Evolutionary conservation across 305 asterid species (phyloP), one percentile per base, ranked within the genome.

Genomic region (Fraxinus xanthoxyloides): DNA sequence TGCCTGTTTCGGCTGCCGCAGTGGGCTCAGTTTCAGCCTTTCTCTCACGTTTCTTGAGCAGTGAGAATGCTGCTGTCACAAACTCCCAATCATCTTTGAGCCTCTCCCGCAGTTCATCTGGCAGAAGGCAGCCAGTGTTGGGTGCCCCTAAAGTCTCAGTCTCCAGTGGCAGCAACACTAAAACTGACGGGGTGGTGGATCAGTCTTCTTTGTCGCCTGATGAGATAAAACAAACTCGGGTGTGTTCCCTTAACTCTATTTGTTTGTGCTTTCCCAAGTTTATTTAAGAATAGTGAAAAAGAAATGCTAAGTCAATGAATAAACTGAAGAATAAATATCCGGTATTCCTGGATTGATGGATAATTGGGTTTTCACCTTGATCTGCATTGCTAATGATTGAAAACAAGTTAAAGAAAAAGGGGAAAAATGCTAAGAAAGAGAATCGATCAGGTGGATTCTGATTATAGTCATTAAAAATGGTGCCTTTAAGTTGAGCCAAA

Each of bases 171-270:
- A 86, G 86, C 87, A 78, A 86, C 84, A 87, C 92, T 56, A 86
- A 81, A 28, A 80, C 88, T 19, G 92, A 87, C 46, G 92, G 82
- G 23, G 86, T 83, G 12, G 59, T 85, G 79, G 92, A 92, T 63
- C 86, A 84, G 2, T 86, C 67, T 56, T 56, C 67, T 19, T 56
- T 56, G 67, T 21, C 87, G 7, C 2, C 87, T 38, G 93, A 89
- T 75, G 93, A 87, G n/a, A 74, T 46, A 69, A 85, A 77, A 70
- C 90, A 23, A 80, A 82, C 91, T 88, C 97, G 97, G 97, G 98
- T 95, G 92, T 81, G 67, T 56, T 95, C 87, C 82, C 84, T 75
- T 75, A 5, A 56, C 0, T 3, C 15, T 28, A 19, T 21, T 78
- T 56, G 10, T 59, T 12, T 15, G 21, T 75, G 7, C 79, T 28